Conservation (phyloP, 2,329 filamentous ascomycete species). For the Monosporascus ibericus region DNA sequence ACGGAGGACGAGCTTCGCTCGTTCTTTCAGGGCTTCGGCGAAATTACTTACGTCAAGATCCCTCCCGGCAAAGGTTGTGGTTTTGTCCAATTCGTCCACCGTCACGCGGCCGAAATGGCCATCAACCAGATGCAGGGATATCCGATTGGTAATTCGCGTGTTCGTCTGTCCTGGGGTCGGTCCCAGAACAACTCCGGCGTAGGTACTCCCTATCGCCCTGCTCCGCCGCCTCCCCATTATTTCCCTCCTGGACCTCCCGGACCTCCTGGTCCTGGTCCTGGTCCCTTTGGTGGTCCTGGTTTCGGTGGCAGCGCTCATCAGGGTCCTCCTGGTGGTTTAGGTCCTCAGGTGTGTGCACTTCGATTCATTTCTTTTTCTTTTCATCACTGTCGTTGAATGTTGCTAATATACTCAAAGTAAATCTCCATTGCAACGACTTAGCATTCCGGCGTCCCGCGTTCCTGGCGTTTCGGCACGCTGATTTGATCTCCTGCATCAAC, state of each 20-base stretch:
- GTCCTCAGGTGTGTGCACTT: slow-evolving; percentile 24
- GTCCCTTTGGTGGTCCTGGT: slow-evolving; percentile 20
- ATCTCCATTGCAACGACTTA: slow-evolving; percentile 14
- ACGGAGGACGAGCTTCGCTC: slow-evolving; percentile 99
- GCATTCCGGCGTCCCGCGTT: slow-evolving; percentile 30
- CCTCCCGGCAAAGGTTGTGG: slow-evolving; percentile 98
- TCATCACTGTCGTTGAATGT: not conserved
- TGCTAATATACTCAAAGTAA: slow-evolving; percentile 8
- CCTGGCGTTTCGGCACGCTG: slow-evolving; percentile 26
- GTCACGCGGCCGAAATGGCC: slow-evolving; percentile 97
- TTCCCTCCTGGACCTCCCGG: slow-evolving; percentile 24
- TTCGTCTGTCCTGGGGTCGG: slow-evolving; percentile 94
- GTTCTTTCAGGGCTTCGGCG: slow-evolving; percentile 99
- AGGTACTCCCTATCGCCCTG: slow-evolving; percentile 93
- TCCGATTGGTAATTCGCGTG: slow-evolving; percentile 96
- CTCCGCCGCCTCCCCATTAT: slow-evolving; percentile 48
- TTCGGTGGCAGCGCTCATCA: slow-evolving; percentile 10
- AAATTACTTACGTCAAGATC: slow-evolving; percentile 99
- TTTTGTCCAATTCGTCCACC: slow-evolving; percentile 98
- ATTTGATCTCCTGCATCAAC: slow-evolving; percentile 20
- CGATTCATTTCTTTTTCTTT: not conserved
- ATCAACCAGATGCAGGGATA: slow-evolving; percentile 99
- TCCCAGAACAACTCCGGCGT: slow-evolving; percentile 99
- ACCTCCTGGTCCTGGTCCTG: slow-evolving; percentile 13
- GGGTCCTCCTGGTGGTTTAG: slow-evolving; percentile 21